phyloP scores from a whole-genome alignment of 1,284 basidiomycete species.

The Leccinum ponderosum region DNA sequence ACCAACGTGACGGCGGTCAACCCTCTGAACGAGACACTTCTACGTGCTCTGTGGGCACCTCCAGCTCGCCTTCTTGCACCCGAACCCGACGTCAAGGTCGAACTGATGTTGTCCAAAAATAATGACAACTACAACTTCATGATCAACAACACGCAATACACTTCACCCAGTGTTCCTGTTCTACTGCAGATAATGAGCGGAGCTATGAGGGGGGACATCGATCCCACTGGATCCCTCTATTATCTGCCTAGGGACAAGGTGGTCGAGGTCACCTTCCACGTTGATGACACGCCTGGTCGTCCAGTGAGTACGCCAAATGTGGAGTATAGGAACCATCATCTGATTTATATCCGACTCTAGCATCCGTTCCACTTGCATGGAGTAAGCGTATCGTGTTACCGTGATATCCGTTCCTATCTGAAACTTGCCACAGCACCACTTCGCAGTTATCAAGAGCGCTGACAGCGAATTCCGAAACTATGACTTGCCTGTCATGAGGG shows the following conservation, averaged over 20 bases:
- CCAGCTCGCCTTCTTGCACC: conserved; percentile 16
- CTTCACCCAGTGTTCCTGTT: conserved; percentile 42
- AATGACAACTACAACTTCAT: conserved; percentile 12
- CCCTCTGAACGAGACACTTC: conserved; percentile 29
- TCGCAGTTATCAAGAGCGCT: conserved; percentile 24
- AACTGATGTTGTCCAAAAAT: conserved; percentile 20
- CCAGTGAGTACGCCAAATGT: conserved; percentile 8
- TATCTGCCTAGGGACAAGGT: conserved; percentile 36
- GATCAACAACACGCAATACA: conserved; percentile 35
- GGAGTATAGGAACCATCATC: background rate
- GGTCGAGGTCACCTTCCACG: conserved; percentile 33
- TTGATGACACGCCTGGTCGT: conserved; percentile 3
- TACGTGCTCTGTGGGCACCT: conserved; percentile 30
- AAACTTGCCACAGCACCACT: conserved; percentile 13
- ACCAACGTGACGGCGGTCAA: conserved; percentile 7
- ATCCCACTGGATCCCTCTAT: conserved; percentile 42
- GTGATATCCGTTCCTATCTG: background rate
- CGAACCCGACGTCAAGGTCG: conserved; percentile 27
- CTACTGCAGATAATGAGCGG: conserved; percentile 51
- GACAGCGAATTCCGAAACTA: conserved; percentile 24
- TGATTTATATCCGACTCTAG: conserved; percentile 4
- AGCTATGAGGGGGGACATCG: conserved; percentile 30
- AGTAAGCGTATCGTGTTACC: conserved; percentile 10
- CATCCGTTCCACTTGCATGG: conserved; percentile 37
- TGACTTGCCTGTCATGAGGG: conserved; percentile 24